A percentile compares a stretch with the other conserved stretches of the same genome.
These are phyloP conservation scores for Solanum paucissectum DNA, from an alignment of 257 asterid species.

Conservation along the genomic window DNA sequence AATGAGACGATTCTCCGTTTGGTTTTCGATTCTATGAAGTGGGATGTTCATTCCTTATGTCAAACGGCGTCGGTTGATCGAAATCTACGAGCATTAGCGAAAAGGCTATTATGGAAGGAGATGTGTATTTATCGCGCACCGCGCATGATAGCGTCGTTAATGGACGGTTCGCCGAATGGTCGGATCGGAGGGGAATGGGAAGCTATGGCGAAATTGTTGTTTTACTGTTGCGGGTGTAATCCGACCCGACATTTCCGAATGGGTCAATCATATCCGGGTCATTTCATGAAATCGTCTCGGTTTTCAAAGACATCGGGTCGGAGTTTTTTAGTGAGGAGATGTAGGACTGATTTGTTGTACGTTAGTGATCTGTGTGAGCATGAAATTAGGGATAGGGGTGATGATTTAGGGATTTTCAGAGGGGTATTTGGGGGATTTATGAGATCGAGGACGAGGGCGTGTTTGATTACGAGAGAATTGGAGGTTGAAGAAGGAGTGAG, in stretches of 20 bases:
- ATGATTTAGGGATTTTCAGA: constrained; percentile 55
- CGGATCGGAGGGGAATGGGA: constrained; percentile 59
- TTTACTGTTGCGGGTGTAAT: constrained; percentile 68
- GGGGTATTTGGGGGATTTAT: constrained; percentile 65
- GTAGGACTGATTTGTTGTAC: constrained; percentile 57
- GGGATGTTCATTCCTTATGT: constrained; percentile 59
- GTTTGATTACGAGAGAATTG: constrained; percentile 34
- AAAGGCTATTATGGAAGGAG: constrained; percentile 62
- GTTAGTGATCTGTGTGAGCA: constrained; percentile 93
- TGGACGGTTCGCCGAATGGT: constrained; percentile 20
- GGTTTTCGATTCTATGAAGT: constrained; percentile 39
- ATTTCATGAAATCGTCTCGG: constrained; percentile 46
- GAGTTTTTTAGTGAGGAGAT: constrained; percentile 46
- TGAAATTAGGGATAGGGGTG: constrained; percentile 5
- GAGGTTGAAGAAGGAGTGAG: constrained; percentile 37
- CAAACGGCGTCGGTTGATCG: constrained; percentile 35
- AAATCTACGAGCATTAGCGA: constrained; percentile 56
- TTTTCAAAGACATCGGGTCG: constrained; percentile 82
- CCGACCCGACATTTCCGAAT: constrained; percentile 33
- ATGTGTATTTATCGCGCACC: constrained; percentile 61
- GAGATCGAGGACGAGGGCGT: constrained; percentile 62
- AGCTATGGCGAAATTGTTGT: constrained; percentile 62
- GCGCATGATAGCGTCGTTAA: constrained; percentile 30
- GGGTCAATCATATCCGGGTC: constrained; percentile 32
- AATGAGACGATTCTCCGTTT: constrained; percentile 44